Conservation (phyloP, 108 stramenopile species). For the Nitzschia putrida region DNA sequence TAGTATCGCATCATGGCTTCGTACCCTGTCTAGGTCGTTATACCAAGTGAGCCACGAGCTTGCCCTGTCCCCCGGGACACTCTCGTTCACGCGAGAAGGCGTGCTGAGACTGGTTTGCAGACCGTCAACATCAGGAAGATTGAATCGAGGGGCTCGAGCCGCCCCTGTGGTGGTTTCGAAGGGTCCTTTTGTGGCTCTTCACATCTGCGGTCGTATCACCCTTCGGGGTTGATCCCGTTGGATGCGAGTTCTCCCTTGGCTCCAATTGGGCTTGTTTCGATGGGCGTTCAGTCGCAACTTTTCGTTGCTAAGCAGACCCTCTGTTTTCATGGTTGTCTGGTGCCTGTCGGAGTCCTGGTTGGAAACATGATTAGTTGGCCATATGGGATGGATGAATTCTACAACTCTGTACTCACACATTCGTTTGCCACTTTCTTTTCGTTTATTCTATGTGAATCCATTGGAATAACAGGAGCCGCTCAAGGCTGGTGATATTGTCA, state of each 20-base stretch:
- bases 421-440: background rate
- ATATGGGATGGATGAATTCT: too few relatives aligned
- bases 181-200: slow-evolving; percentile 23
- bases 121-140: slow-evolving; percentile 55
- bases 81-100: slow-evolving; percentile 36
- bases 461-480: slow-evolving; percentile 60
- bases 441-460: background rate
- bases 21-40: slow-evolving; percentile 58
- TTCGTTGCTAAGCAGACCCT: slow-evolving; percentile 42
- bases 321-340: slow-evolving; percentile 70
- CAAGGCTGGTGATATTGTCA: slow-evolving; percentile 96
- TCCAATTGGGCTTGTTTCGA: too few relatives aligned
- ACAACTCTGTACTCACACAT: background rate
- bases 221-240: slow-evolving; percentile 51
- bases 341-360: slow-evolving; percentile 25
- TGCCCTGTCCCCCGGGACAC: slow-evolving; percentile 30
- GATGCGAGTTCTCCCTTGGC: slow-evolving; percentile 8
- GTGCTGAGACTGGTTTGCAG: slow-evolving; percentile 65
- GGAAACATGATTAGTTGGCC: slow-evolving; percentile 10
- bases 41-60: slow-evolving; percentile 79
- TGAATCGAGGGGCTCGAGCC: slow-evolving; percentile 27
- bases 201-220: slow-evolving; percentile 50
- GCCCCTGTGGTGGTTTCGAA: slow-evolving; percentile 19
- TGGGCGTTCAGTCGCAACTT: too few relatives aligned
- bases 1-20: background rate